Percentiles rank a stretch among this genome's conserved stretches.
phyloP scores from a whole-genome alignment of 2,329 filamentous ascomycete genomes.

The Penicillium sp. region DNA sequence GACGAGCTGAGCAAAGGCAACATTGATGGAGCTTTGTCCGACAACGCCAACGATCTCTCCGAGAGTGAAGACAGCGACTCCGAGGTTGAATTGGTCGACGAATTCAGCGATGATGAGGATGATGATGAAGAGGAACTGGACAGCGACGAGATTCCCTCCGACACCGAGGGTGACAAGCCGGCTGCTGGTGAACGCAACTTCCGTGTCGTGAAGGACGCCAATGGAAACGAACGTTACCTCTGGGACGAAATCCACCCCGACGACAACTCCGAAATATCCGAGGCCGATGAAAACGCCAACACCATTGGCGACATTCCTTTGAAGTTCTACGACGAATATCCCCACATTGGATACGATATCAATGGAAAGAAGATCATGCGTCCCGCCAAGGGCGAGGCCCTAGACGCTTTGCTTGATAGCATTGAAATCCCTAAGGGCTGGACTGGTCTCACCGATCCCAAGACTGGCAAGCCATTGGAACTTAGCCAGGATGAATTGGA shows the following conservation, averaged over 20 bases:
- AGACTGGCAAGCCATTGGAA: conserved; percentile 89
- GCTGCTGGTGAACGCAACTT: conserved; percentile 51
- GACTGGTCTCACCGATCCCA: conserved; percentile 92
- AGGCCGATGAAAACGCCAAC: conserved; percentile 76
- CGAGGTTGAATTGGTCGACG: conserved; percentile 59
- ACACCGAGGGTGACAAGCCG: conserved; percentile 44
- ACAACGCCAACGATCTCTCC: conserved; percentile 43
- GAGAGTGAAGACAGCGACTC: conserved; percentile 44
- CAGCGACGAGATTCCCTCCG: conserved; percentile 54
- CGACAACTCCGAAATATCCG: conserved; percentile 94
- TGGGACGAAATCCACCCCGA: conserved; percentile 93
- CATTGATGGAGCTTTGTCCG: conserved; percentile 46
- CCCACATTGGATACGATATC: conserved; percentile 98
- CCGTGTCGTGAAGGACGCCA: conserved; percentile 74
- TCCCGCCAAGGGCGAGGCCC: conserved; percentile 86
- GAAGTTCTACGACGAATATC: conserved; percentile 95
- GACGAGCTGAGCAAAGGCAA: conserved; percentile 57
- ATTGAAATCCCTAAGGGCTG: conserved; percentile 97
- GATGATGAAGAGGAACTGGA: conserved; percentile 53
- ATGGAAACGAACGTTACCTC: conserved; percentile 85
- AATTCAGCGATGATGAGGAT: conserved; percentile 53
- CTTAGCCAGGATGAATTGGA: conserved; percentile 86
- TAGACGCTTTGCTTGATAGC: conserved; percentile 91
- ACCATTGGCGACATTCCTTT: conserved; percentile 95
- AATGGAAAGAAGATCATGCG: conserved; percentile 98